Base-by-base conservation (phyloP, 345 rosid genomes). In the Pseudoturritis turrita region DNA sequence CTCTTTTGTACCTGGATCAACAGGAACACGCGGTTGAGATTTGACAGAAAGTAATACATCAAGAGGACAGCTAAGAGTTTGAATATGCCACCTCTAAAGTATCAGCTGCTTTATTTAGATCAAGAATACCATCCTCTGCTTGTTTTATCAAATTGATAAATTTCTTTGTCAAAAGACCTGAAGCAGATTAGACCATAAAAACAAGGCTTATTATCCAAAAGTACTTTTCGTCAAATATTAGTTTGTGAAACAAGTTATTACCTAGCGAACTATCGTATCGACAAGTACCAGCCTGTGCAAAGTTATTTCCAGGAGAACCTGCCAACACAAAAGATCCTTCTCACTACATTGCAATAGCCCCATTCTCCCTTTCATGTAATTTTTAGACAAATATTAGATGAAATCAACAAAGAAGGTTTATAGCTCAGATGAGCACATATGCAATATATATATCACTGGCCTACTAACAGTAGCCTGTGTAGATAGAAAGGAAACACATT, bases 241-340 rank as follows among this genome's bases (percentile, higher is more conserved):
- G 62, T 61, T 45, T 36, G 18, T 35, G 43, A 21, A 37, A 39
- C 31, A 68, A 73, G 65, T 43, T 50, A 46, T 82, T 88, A 95
- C 99, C 96, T 29, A 95, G 80, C 31, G 99, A 95, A 82, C 98
- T 95, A 83, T 95, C 99, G 80, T 95, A 95, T 31, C 98, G 98
- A 80, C 97, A 91, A 61, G 94, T 85, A 80, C 99, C 97, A 11
- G 86, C 79, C 21, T 91, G 94, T 14, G 86, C 74, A 61, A 86
- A 81, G 77, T 89, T 95, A 80, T 81, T 85, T 75, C 86, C 87
- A 44, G 96, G 96, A 73, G 99, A 91, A 81, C 98, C 99, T 91
- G 96, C 79, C 77, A 85, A 84, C 56, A 67, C 29, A 73, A 52
- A 79, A 55, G 56, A 79, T 62, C 31, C 45, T 56, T 54, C 25